A percentile compares a stretch with the other conserved stretches of the same genome.
phyloP scores from a whole-genome alignment of 306 rosid species.

The Acacia confusa region DNA sequence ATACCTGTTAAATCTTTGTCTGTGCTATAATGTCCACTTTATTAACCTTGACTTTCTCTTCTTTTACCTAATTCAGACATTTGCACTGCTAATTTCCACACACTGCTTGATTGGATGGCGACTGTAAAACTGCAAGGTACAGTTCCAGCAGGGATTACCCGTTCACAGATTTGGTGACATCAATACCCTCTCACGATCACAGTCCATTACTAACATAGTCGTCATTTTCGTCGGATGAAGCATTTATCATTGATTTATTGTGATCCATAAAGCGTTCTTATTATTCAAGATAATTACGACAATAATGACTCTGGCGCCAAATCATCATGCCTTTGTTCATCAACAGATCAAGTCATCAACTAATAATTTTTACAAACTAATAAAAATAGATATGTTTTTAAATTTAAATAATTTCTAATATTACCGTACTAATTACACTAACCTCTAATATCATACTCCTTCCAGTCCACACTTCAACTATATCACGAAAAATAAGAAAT shows the following conservation, averaged over 20 bases:
- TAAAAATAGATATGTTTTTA: too few relatives aligned
- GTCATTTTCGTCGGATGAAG: neutral
- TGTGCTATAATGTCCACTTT: constrained; percentile 19
- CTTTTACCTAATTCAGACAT: neutral
- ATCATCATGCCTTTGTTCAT: neutral
- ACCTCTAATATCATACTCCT: too few relatives aligned
- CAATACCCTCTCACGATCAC: neutral
- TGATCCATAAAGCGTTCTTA: neutral
- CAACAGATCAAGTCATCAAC: neutral
- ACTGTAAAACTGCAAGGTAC: constrained; percentile 1
- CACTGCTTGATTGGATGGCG: constrained; percentile 27
- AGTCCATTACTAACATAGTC: neutral
- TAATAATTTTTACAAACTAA: too few relatives aligned
- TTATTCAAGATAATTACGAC: neutral
- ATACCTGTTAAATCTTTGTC: constrained; percentile 23
- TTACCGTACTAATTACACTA: too few relatives aligned
- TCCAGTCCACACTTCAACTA: too few relatives aligned
- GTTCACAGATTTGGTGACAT: neutral
- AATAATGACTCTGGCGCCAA: neutral
- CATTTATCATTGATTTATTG: neutral
- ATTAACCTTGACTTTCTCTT: neutral
- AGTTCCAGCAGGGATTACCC: neutral
- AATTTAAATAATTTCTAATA: too few relatives aligned
- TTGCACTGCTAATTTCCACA: neutral
- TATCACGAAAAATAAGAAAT: too few relatives aligned